Evolutionary conservation across 352 stramenopile genomes (phyloP).

Genomic region (Phytophthora pisi): DNA sequence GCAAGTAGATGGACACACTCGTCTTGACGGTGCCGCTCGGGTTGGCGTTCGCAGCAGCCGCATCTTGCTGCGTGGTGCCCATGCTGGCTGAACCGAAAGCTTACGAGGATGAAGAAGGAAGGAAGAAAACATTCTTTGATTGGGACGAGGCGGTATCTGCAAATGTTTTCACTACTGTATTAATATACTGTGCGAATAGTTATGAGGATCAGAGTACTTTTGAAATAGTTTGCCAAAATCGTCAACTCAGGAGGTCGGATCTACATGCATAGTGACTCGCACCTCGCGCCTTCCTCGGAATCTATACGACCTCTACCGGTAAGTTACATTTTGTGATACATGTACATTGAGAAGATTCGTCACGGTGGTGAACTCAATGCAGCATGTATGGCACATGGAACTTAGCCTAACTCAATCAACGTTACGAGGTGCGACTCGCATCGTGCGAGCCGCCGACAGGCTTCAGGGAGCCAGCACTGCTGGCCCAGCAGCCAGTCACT

Average conservation of each 20-base stretch:
- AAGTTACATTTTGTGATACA: background rate
- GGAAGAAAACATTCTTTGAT: slow-evolving; percentile 13
- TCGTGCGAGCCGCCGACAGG: background rate
- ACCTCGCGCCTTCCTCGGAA: too few species aligned
- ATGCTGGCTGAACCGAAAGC: slow-evolving; percentile 10
- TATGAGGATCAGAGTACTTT: slow-evolving; percentile 2
- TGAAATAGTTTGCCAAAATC: too few species aligned
- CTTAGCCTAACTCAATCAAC: background rate
- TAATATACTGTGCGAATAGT: background rate
- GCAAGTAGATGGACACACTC: slow-evolving; percentile 69
- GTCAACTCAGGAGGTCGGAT: too few species aligned
- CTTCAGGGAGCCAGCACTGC: background rate
- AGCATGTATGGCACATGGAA: background rate
- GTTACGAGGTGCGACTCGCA: background rate
- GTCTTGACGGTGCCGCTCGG: slow-evolving; percentile 75
- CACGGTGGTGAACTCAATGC: background rate
- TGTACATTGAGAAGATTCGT: background rate
- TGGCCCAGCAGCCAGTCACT: background rate
- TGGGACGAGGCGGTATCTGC: slow-evolving; percentile 21
- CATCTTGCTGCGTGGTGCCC: slow-evolving; percentile 57
- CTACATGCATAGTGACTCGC: too few species aligned
- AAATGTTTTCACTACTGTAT: slow-evolving; percentile 10
- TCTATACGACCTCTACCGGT: too few species aligned
- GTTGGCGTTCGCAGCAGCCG: slow-evolving; percentile 55
- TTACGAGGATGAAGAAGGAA: background rate